These are phyloP conservation scores for Prunus campanulata DNA, from an alignment of 306 rosid genomes.

Conservation along the genomic window DNA sequence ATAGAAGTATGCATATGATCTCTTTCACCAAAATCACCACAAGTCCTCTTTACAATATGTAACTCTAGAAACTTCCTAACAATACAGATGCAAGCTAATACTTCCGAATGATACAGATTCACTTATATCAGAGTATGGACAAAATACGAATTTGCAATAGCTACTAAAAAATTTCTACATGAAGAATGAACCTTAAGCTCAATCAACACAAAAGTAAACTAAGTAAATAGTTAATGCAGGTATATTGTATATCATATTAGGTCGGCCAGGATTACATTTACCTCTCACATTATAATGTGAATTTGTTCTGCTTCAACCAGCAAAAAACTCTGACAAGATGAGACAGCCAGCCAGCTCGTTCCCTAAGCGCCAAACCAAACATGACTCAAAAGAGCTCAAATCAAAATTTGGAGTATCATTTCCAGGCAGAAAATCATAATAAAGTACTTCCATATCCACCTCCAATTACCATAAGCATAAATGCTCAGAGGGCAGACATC, in stretches of 20 bases:
- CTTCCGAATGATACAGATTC: background rate
- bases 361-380: background rate
- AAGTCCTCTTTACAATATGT: background rate
- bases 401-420: background rate
- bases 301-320: background rate
- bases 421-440: background rate
- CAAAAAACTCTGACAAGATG: background rate
- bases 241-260: too few relatives aligned
- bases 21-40: background rate
- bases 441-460: background rate
- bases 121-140: background rate
- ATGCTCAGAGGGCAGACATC: background rate
- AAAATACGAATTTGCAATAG: background rate
- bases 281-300: background rate
- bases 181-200: background rate
- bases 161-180: background rate
- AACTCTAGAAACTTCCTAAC: background rate
- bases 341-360: background rate
- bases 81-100: background rate
- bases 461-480: conserved; percentile 1
- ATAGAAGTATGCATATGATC: background rate
- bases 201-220: background rate
- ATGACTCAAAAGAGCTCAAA: background rate
- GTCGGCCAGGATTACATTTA: background rate
- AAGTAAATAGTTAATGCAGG: too few relatives aligned